Evolutionary conservation across 805 yeast species (phyloP), one percentile per base, ranked within the genome.

Genomic region (Spathaspora hagerdaliae): DNA sequence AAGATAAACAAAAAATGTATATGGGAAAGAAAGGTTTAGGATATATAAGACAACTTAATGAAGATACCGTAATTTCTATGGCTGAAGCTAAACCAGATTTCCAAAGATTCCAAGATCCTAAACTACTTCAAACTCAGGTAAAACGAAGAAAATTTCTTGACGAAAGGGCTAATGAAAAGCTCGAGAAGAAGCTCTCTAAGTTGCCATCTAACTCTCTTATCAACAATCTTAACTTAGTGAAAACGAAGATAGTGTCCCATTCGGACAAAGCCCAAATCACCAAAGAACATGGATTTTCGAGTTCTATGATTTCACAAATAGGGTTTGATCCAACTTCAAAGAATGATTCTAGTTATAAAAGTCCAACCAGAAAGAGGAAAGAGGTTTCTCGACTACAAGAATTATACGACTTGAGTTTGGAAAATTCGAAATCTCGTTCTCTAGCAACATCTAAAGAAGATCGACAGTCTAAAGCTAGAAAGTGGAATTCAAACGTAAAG

Each of bases 311-410:
- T 13, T 60, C 63, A 14, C 59, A 62, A 12, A 58, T 79, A 36
- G 85, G 84, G 2, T 79, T 74, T 52, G 82, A 79, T 57, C 83
- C 83, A 2, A 73, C 79, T 6, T 15, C 19, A 11, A 35, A 40
- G 9, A 37, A 38, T 9, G 14, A n/a, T 4, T n/a, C 38, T 11
- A 37, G 44, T 42, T 10, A 13, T 13, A 43, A 47, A 34, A 48
- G 51, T 38, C 51, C 58, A 1, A 41, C 49, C 5, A 46, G 38
- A 14, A 46, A 43, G 42, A 38, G 46, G 32, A 40, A 35, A 37
- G 41, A 49, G 32, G 10, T 38, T 19, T 27, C 47, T 35, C 26
- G 48, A 42, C 41, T 61, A 2, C 50, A 53, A 31, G 67, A 63
- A 35, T 46, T 63, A n/a, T 45, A 54, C 31, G 58, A 59, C 13